Conservation (phyloP, 2,329 filamentous ascomycete genomes). For the Exophiala sideris region DNA sequence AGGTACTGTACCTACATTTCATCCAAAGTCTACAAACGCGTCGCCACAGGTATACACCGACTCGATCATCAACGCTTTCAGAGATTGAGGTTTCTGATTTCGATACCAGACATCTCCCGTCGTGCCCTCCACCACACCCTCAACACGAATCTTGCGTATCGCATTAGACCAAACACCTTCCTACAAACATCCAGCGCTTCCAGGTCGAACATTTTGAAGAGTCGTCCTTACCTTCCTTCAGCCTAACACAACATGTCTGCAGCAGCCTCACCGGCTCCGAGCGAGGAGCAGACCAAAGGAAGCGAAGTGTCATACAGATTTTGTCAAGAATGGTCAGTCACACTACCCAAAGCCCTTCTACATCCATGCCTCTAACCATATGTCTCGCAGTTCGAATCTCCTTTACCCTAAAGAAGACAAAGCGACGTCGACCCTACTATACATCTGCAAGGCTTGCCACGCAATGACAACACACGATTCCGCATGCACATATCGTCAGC, state of each 20-base stretch:
- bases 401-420: conserved; percentile 95
- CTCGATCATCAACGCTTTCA: no score
- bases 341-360: not conserved
- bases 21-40: no score
- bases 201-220: not conserved
- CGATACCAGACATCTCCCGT: not conserved
- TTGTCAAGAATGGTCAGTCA: conserved; percentile 82
- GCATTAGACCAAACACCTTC: no score
- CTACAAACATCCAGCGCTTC: not conserved
- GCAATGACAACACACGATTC: conserved; percentile 83
- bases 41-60: no score
- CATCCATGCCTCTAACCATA: not conserved
- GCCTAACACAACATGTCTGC: conserved; percentile 17
- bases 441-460: conserved; percentile 92
- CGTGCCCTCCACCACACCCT: not conserved
- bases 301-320: conserved; percentile 86
- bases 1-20: no score
- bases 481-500: conserved; percentile 92
- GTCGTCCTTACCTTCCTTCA: not conserved
- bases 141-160: not conserved
- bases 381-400: conserved; percentile 73
- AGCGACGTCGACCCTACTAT: conserved; percentile 78
- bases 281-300: conserved; percentile 38
- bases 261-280: conserved; percentile 41
- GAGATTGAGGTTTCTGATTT: no score